These are phyloP conservation scores for Hyaloperonospora brassicae DNA, from an alignment of 352 stramenopile species.

Conservation along the genomic window DNA sequence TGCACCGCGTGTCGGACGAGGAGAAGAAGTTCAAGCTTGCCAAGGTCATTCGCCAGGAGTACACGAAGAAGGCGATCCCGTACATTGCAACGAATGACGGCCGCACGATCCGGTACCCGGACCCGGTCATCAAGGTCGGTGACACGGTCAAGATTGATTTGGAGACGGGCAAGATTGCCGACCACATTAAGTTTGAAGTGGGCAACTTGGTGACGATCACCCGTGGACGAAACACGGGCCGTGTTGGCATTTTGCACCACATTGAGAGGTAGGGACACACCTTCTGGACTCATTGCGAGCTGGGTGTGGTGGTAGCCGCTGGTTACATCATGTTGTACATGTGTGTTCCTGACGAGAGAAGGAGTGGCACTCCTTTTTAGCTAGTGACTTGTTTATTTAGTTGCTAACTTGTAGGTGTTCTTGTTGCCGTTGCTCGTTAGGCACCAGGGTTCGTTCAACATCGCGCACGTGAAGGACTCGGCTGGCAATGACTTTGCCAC, in stretches of 20 bases:
- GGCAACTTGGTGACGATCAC: slow-evolving; percentile 97
- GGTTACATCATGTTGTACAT: slow-evolving; percentile 13
- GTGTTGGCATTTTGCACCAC: slow-evolving; percentile 95
- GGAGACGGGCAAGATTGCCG: slow-evolving; percentile 94
- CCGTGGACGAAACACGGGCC: slow-evolving; percentile 94
- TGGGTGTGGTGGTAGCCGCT: slow-evolving; percentile 67
- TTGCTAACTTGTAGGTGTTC: neutral
- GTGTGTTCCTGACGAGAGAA: neutral
- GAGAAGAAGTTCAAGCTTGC: slow-evolving; percentile 99
- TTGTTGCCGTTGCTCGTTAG: slow-evolving; percentile 32
- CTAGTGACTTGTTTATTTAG: slow-evolving; percentile 7
- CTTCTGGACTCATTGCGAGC: slow-evolving; percentile 82
- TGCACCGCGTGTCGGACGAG: slow-evolving; percentile 93
- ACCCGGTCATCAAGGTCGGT: slow-evolving; percentile 97
- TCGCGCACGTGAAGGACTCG: slow-evolving; percentile 98
- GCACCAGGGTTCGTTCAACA: slow-evolving; percentile 99
- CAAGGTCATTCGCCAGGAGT: slow-evolving; percentile 93
- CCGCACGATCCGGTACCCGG: slow-evolving; percentile 97
- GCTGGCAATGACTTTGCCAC: slow-evolving; percentile 97
- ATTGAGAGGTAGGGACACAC: slow-evolving; percentile 93
- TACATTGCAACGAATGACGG: slow-evolving; percentile 98
- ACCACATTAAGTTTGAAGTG: slow-evolving; percentile 98
- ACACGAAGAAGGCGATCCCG: slow-evolving; percentile 96
- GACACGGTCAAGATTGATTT: slow-evolving; percentile 99
- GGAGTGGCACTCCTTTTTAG: neutral